Evolutionary conservation across 2,329 filamentous ascomycete genomes (phyloP), one percentile per base, ranked within the genome.

Genomic region (Celoporthe dispersa): DNA sequence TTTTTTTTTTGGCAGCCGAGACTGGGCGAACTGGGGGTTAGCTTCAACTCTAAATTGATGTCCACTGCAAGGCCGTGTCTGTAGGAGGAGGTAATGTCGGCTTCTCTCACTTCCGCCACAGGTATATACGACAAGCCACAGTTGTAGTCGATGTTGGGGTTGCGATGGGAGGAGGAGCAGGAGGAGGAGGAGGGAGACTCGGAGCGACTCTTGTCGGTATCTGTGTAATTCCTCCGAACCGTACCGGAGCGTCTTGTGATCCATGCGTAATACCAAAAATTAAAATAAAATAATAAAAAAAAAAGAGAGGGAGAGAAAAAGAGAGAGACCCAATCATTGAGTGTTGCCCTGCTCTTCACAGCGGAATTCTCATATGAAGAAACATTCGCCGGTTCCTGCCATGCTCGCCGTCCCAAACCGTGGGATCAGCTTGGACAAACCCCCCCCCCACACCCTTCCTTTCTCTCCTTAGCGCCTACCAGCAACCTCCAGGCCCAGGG

Each of bases 11-110:
- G 31, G 57, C 57, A 33, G 37, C 60, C 37, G n/a, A 41, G 39
- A 41, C 69, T 55, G 37, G 39, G 22, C 35, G 33, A 53, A n/a
- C 39, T 55, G 19, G 39, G 16, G 59, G 0, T 51, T 68, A 62
- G 69, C 66, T 41, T 68, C 66, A 68, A 70, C 66, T 70, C 37
- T 70, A 70, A 64, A 68, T 60, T 67, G 53, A 60, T 60, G 57
- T 41, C 44, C 35, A 48, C 48, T 51, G 51, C 44, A 57, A 16
- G 53, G 19, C 57, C 16, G 31, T 57, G 25, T 9, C 35, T 35
- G 35, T 41, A n/a, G 19, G 31, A 35, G 12, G 16, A 59, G 12
- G 33, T 31, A n/a, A 60, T 37, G 31, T 33, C 22, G 31, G 57
- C 31, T 2, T 37, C 57, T 33, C 4, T n/a, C 25, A n/a, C 9